Percentiles rank a stretch among this genome's conserved stretches.
Evolutionary conservation across 768 basidiomycete genomes (phyloP).

Genomic region (Tephrocybe rancida): DNA sequence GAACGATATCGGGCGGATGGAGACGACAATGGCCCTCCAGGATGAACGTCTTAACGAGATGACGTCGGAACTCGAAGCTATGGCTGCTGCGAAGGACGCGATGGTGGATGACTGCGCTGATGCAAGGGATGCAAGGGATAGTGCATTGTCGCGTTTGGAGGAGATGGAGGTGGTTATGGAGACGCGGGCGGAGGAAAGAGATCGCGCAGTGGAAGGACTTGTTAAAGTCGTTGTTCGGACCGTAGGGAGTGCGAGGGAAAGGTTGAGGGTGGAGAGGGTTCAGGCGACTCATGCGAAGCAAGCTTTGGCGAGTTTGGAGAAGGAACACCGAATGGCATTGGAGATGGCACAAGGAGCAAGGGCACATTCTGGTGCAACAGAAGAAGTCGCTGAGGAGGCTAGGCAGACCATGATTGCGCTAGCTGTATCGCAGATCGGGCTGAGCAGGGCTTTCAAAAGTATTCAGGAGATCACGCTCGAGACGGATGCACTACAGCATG

Average conservation of each 20-base stretch:
- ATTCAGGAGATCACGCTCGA: slow-evolving; percentile 4
- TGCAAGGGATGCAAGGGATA: slow-evolving; percentile 73
- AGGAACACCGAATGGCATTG: slow-evolving; percentile 8
- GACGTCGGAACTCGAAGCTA: slow-evolving; percentile 67
- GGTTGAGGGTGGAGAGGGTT: slow-evolving; percentile 15
- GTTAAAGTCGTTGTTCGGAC: slow-evolving; percentile 41
- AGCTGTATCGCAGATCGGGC: slow-evolving; percentile 21
- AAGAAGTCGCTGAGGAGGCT: slow-evolving; percentile 13
- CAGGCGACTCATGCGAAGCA: slow-evolving; percentile 5
- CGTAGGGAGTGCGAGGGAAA: slow-evolving; percentile 30
- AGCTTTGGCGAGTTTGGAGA: slow-evolving; percentile 11
- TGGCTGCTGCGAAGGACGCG: slow-evolving; percentile 68
- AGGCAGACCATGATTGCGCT: slow-evolving; percentile 26
- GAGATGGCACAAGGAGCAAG: slow-evolving; percentile 8
- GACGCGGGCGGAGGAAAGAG: slow-evolving; percentile 27
- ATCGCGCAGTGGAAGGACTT: slow-evolving; percentile 36
- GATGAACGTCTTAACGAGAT: slow-evolving; percentile 77
- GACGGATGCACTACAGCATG: slow-evolving; percentile 9
- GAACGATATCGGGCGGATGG: slow-evolving; percentile 76
- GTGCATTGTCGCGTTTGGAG: slow-evolving; percentile 57
- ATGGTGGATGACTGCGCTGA: slow-evolving; percentile 87
- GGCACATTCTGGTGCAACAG: background rate
- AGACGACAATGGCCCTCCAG: slow-evolving; percentile 72
- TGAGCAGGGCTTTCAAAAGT: slow-evolving; percentile 6
- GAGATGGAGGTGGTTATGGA: slow-evolving; percentile 63